phyloP scores from a whole-genome alignment of 2,329 filamentous ascomycete genomes.

The Xylariales sp. region DNA sequence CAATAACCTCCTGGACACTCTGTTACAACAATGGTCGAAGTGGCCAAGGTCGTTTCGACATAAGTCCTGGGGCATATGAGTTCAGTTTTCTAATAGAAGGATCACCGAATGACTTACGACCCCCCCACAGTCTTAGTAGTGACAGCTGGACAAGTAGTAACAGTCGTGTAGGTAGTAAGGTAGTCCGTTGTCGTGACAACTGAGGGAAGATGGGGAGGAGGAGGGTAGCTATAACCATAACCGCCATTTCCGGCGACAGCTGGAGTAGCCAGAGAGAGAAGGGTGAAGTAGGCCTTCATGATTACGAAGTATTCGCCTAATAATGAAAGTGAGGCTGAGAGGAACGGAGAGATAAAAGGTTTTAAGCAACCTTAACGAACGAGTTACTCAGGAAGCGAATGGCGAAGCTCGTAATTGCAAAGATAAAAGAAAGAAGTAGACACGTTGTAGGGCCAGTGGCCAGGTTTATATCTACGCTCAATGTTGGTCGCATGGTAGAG shows the following conservation, averaged over 20 bases:
- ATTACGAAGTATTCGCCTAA: constrained; percentile 31
- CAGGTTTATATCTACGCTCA: constrained; percentile 31
- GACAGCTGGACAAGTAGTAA: constrained; percentile 60
- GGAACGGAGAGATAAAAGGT: constrained; percentile 32
- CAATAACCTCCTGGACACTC: constrained; percentile 54
- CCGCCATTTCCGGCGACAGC: constrained; percentile 41
- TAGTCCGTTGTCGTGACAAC: constrained; percentile 40
- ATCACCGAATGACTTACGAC: constrained; percentile 51
- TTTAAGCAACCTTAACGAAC: constrained; percentile 50
- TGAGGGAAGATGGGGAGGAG: constrained; percentile 23
- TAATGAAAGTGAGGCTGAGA: constrained; percentile 22
- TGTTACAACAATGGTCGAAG: constrained; percentile 58
- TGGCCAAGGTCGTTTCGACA: constrained; percentile 56
- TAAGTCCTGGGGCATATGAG: constrained; percentile 53
- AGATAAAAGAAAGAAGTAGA: constrained; percentile 1
- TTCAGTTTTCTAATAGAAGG: not conserved
- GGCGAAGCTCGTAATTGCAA: not conserved
- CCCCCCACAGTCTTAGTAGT: constrained; percentile 55
- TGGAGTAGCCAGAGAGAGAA: constrained; percentile 46
- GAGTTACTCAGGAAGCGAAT: constrained; percentile 43
- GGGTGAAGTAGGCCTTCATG: constrained; percentile 46
- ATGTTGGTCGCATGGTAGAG: not conserved
- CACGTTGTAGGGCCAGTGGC: not conserved
- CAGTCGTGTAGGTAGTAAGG: constrained; percentile 54
- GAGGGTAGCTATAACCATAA: constrained; percentile 14